Percentiles rank a stretch among this genome's conserved stretches.
These are phyloP conservation scores for Limonium bicolor DNA, from an alignment of 148 eudicot genomes.

Conservation along the genomic window DNA sequence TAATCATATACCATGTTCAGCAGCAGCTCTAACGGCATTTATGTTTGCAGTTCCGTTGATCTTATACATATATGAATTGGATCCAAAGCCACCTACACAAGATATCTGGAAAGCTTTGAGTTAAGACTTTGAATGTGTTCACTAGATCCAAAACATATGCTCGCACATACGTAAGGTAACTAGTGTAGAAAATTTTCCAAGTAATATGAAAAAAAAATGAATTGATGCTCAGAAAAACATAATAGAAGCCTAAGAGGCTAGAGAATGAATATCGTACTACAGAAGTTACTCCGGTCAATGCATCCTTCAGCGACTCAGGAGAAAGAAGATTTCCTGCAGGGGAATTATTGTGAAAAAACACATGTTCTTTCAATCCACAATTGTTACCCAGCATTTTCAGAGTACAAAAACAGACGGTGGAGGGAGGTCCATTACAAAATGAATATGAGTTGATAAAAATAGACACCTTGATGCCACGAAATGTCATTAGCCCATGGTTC, in stretches of 20 bases:
- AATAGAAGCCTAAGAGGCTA: neutral
- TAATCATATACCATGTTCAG: conserved; percentile 52
- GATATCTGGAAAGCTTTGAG: conserved; percentile 46
- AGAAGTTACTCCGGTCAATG: conserved; percentile 67
- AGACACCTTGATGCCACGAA: conserved; percentile 61
- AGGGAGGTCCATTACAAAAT: too few relatives aligned
- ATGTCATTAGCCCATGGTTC: conserved; percentile 64
- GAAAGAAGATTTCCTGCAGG: conserved; percentile 59
- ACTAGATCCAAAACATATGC: neutral
- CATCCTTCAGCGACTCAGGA: conserved; percentile 58
- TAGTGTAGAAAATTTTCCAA: neutral
- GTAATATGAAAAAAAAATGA: neutral
- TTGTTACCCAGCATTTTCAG: neutral
- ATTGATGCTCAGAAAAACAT: neutral
- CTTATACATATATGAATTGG: conserved; percentile 82
- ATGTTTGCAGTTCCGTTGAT: conserved; percentile 96
- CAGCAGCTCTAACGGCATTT: conserved; percentile 86
- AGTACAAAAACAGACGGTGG: too few relatives aligned
- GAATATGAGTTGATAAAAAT: neutral
- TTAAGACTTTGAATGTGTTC: neutral
- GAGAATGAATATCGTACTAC: conserved; percentile 33
- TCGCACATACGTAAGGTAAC: neutral
- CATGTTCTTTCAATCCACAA: neutral
- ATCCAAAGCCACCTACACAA: conserved; percentile 97
- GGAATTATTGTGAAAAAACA: conserved; percentile 8